These are phyloP conservation scores for Yamadazyma sp. DNA, from an alignment of 805 yeast species.

Conservation along the genomic window DNA sequence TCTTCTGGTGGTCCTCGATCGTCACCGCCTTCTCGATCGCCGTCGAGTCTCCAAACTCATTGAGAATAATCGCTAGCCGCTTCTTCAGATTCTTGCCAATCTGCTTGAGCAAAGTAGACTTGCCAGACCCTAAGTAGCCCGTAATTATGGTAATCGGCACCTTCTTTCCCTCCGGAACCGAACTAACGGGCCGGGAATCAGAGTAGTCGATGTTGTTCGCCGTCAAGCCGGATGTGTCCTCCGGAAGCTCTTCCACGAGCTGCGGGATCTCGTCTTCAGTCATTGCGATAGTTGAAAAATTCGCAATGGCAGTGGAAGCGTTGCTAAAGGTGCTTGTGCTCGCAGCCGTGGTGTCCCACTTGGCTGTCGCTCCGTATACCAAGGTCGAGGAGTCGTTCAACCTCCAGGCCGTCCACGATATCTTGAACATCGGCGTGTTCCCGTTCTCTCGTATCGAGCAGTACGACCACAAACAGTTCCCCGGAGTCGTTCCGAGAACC, in stretches of 20 bases:
- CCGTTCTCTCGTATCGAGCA: constrained; percentile 28
- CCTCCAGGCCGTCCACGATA: constrained; percentile 84
- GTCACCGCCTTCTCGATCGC: constrained; percentile 87
- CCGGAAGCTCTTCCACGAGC: constrained; percentile 16
- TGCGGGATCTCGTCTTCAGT: constrained; percentile 16
- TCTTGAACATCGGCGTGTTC: constrained; percentile 59
- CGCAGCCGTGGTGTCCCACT: constrained; percentile 47
- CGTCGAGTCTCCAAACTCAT: constrained; percentile 89
- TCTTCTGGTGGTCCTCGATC: constrained; percentile 51
- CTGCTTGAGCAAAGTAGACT: constrained; percentile 77
- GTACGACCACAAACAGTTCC: constrained; percentile 77
- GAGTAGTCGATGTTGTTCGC: constrained; percentile 16
- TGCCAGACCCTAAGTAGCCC: constrained; percentile 94
- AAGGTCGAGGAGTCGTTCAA: constrained; percentile 95
- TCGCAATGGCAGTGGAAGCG: constrained; percentile 1
- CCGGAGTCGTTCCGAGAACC: constrained; percentile 88
- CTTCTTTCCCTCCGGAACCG: constrained; percentile 29
- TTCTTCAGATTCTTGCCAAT: constrained; percentile 70
- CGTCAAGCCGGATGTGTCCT: constrained; percentile 8
- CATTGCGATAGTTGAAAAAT: too few relatives aligned
- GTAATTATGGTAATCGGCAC: constrained; percentile 93
- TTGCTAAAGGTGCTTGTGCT: constrained; percentile 28
- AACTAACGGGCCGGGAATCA: constrained; percentile 5
- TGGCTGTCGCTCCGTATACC: constrained; percentile 70
- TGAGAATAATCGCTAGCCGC: constrained; percentile 84